Evolutionary conservation across 2,329 filamentous ascomycete genomes (phyloP), one percentile per base, ranked within the genome.

Genomic region (Fusarium longipes): DNA sequence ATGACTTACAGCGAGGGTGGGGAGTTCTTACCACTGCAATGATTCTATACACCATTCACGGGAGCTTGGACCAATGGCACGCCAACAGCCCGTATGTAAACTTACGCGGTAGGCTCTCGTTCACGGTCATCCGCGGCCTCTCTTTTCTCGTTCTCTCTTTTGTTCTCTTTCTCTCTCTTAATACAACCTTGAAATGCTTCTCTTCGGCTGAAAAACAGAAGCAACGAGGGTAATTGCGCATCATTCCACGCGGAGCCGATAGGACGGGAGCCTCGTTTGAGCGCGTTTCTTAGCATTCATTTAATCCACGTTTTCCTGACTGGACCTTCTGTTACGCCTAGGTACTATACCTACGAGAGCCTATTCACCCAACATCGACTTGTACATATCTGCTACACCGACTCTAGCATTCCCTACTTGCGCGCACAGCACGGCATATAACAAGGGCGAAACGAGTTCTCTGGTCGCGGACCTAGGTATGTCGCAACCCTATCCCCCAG

Each of bases 1-100:
- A 39, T 30, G 20, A 29, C 8, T 48, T 48, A 48, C 53, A 57
- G 32, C 14, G 40, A 30, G 11, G 29, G 25, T 15, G 30, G 20
- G 54, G 15, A 48, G 38, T 40, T 44, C 44, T 35, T 53, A 33
- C 33, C 39, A 33, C 47, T 25, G n/a, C 36, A 59, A 17, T 29
- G 11, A 25, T 65, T 25, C 49, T 33, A 61, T 55, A n/a, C 27
- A 27, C 27, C 51, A 48, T 43, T 48, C 35, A 45, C 33, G 59
- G 53, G 49, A 58, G 57, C 47, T 60, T 42, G 51, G 60, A 44
- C 71, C 70, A 73, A 73, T 71, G 49, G 65, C 47, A 53, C 45
- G 56, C 63, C 58, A 54, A 51, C 63, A 52, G 63, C 63, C 45
- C 27, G 38, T 22, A 71, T 57, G 63, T 44, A 36, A 52, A 53